phyloP scores from a whole-genome alignment of 345 rosid genomes.

The Brassica cretica region DNA sequence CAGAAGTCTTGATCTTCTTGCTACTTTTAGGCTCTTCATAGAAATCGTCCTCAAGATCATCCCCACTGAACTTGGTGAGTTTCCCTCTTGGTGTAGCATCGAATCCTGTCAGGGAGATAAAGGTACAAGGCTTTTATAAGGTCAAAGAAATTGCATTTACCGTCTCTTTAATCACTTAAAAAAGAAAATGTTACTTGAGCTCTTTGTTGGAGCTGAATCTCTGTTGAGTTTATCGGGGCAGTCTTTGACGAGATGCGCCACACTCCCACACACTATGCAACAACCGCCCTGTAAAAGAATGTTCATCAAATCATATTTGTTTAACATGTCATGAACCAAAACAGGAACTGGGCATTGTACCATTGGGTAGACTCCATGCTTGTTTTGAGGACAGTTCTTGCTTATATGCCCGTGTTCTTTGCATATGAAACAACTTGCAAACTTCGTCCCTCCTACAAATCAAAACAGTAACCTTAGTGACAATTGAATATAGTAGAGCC shows the following conservation, averaged over 20 bases:
- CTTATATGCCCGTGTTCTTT: constrained; percentile 83
- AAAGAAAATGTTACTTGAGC: constrained; percentile 42
- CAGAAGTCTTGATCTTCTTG: constrained; percentile 40
- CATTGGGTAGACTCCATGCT: constrained; percentile 93
- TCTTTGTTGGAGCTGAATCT: constrained; percentile 28
- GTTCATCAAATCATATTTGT: background rate
- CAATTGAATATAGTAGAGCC: background rate
- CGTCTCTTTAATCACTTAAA: background rate
- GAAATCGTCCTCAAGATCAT: constrained; percentile 89
- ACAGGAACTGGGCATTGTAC: constrained; percentile 35
- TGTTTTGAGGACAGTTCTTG: constrained; percentile 85
- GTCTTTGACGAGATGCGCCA: constrained; percentile 90
- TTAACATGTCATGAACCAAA: no score
- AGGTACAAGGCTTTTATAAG: constrained; percentile 3
- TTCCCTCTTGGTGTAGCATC: constrained; percentile 48
- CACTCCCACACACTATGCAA: constrained; percentile 89
- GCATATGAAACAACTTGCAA: constrained; percentile 88
- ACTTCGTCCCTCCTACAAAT: constrained; percentile 77
- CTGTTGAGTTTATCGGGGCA: constrained; percentile 73
- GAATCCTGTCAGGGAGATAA: constrained; percentile 22
- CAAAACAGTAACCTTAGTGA: background rate
- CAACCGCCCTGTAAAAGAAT: constrained; percentile 67
- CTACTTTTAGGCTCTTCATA: constrained; percentile 33
- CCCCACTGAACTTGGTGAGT: constrained; percentile 74
- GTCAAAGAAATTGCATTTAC: background rate